phyloP scores from a whole-genome alignment of 2,329 filamentous ascomycete species.

The Mariannaea elegans region DNA sequence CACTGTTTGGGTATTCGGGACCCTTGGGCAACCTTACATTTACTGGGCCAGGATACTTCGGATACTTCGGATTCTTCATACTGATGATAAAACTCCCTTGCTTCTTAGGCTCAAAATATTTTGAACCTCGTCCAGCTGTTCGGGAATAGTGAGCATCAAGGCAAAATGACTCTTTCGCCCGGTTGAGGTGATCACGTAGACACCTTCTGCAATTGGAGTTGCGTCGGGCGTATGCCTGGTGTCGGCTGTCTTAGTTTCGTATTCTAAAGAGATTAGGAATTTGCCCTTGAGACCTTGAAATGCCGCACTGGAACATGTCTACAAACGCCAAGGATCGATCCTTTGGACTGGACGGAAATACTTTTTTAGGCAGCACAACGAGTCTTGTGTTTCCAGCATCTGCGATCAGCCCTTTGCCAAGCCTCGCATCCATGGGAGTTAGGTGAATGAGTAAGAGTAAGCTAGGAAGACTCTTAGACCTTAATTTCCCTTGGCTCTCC shows the following conservation, averaged over 20 bases:
- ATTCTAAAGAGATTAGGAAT: slow-evolving; percentile 73
- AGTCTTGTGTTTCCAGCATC: slow-evolving; percentile 72
- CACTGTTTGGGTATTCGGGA: slow-evolving; percentile 78
- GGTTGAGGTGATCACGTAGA: slow-evolving; percentile 82
- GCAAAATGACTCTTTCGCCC: slow-evolving; percentile 78
- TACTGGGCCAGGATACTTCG: slow-evolving; percentile 70
- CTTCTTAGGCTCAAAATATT: slow-evolving; percentile 75
- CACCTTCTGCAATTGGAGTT: slow-evolving; percentile 81
- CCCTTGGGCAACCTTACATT: slow-evolving; percentile 69
- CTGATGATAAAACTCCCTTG: slow-evolving; percentile 82
- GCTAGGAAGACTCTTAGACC: too few species aligned
- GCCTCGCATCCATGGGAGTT: slow-evolving; percentile 69
- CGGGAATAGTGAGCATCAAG: slow-evolving; percentile 81
- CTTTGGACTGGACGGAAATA: slow-evolving; percentile 71
- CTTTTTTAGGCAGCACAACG: slow-evolving; percentile 85
- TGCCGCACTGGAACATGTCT: slow-evolving; percentile 73
- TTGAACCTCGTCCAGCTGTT: slow-evolving; percentile 75
- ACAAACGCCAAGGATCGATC: slow-evolving; percentile 86
- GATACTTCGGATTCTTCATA: slow-evolving; percentile 79
- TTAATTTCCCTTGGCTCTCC: too few species aligned
- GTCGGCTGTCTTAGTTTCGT: slow-evolving; percentile 80
- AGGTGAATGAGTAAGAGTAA: too few species aligned
- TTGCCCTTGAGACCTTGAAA: slow-evolving; percentile 76
- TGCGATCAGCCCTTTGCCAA: slow-evolving; percentile 61
- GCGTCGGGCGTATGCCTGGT: slow-evolving; percentile 74